Evolutionary conservation across 257 asterid species (phyloP), one percentile per base, ranked within the genome.

Genomic region (Solanum gracilifrons): DNA sequence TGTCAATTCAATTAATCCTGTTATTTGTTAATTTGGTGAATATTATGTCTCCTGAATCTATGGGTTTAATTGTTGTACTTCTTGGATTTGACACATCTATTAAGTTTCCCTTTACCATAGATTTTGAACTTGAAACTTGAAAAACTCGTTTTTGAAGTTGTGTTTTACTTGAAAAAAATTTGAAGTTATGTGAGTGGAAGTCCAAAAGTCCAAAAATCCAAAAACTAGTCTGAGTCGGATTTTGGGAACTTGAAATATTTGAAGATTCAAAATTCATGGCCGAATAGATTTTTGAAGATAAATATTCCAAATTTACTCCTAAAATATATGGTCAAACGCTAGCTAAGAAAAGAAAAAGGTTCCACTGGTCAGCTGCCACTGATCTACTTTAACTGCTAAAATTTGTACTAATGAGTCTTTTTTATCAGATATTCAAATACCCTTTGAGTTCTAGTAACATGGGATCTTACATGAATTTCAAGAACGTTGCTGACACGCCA

Each of bases 401-500:
- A 51, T 75, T 82, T 87, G 89, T 75, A 84, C 66, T 31, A 55
- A 76, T 85, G 41, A 72, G 58, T 90, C 80, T 82, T 88, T 43
- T 68, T 89, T 87, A 94, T 82, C 90, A 33, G 88, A 85, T 91
- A 91, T 84, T 89, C 91, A 33, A 25, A 46, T 46, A 29, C 29
- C 31, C 85, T 75, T 83, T 32, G 88, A 36, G 73, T 68, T 87
- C 88, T 87, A 66, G 85, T 82, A 86, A 48, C 48, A 97, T 95
- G 98, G 95, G 95, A 43, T 95, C 98, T 87, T 94, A 88, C 89
- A 87, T 95, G 92, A 95, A 97, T 91, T 97, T 94, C 94, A 94
- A 93, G 93, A 90, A 91, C 92, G 87, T 90, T 64, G 94, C 91
- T 74, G 96, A 93, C 71, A 82, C 84, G 12, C 80, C 90, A n/a